Evolutionary conservation across 805 yeast species (phyloP), one percentile per base, ranked within the genome.

Genomic region (Isabelozyma rhagii): DNA sequence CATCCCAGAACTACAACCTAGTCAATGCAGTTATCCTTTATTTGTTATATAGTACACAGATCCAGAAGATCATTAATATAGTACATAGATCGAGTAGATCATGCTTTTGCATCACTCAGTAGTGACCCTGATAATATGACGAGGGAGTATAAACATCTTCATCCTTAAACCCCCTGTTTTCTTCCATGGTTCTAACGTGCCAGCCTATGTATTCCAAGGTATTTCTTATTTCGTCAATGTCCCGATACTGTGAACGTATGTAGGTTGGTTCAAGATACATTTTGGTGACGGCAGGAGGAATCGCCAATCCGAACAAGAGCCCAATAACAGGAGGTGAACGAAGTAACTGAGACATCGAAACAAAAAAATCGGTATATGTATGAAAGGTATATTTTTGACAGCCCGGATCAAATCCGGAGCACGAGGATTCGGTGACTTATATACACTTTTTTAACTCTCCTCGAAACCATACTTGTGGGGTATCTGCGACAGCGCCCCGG

Each of bases 191-290:
- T 25, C 74, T 57, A 3, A 71, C 64, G 11, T 66, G 58, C 73
- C 74, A 69, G 8, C 74, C 74, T 9, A 69, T 55, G 44, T 55
- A 56, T 47, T 71, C 73, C 42, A 70, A 29, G 41, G 64, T 65
- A 48, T 67, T 62, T 43, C 62, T 66, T 27, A 70, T 56, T 28
- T 54, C 50, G 47, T 68, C 66, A 27, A 69, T 61, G 46, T 70
- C 74, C 38, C 63, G 63, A 43, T 52, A 58, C 43, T 58, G 55
- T 3, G 57, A 14, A 17, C 61, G 64, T 46, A 66, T 48, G 29
- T 57, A 54, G 15, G 52, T 47, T 4, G 74, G 75, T 34, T 59
- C 49, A 11, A 70, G 47, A 8, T 61, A 47, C 39, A 61, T 52
- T 44, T 61, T 64, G 8, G 74, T 67, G 10, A 62, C 47, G 6